Evolutionary conservation across 306 rosid species (phyloP), one percentile per base, ranked within the genome.

Genomic region (Acacia acuminata): DNA sequence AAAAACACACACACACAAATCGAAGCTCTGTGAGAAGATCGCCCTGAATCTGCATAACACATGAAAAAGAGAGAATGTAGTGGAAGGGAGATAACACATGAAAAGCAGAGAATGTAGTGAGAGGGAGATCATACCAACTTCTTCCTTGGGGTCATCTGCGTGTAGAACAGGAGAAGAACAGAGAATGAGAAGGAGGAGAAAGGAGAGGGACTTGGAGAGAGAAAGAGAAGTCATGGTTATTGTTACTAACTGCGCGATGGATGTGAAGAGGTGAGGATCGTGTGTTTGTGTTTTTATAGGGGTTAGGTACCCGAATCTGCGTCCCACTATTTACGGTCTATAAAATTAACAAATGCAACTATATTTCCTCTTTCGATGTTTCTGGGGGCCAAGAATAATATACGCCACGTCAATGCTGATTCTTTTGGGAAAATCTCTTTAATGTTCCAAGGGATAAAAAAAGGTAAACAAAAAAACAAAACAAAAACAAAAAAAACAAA

Each of bases 91-190:
- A n/a, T n/a, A n/a, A 16, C 5, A 32, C 71, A 8, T 16, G 10
- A 66, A 71, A 38, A 7, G 48, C 30, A 34, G n/a, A n/a, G 0
- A 30, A 32, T 2, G 8, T 22, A 10, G 17, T 15, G 73, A 16
- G 50, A n/a, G 45, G 17, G 45, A 34, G 45, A 66, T 10, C 77
- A 74, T 87, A 94, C 98, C 93, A 53, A 48, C 82, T 90, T 87
- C 87, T 53, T 2, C 82, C 82, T 25, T 81, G 12, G 73, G 3
- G 1, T 34, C 11, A 36, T 66, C 45, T 78, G 69, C 30, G 45
- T 73, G 8, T 82, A 87, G 73, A 72, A 60, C 71, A 68, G 79
- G 48, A 30, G 76, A 64, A 15, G 87, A 85, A 47, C 8, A 82
- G 32, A 87, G 44, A 70, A 82, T 66, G 42, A 63, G 48, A 11